These are phyloP conservation scores for Helianthus annuus DNA, from an alignment of 129 eudicot species.

Conservation along the genomic window HanXRQr2.0-SUNRISE NC_035447.2:16050177-16050676, in stretches of 20 bases:
- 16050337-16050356: conserved; percentile 31
- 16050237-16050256: conserved; percentile 18
- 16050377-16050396: conserved; percentile 27
- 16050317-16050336: conserved; percentile 14
- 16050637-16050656: conserved; percentile 44
- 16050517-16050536: neutral
- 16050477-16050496: neutral
- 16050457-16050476: neutral
- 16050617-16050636: conserved; percentile 20
- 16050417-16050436: conserved; percentile 1
- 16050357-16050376: conserved; percentile 20
- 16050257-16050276: conserved; percentile 20
- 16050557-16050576: neutral
- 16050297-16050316: conserved; percentile 2
- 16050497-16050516: neutral
- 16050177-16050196: neutral
- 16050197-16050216: conserved; percentile 27
- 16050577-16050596: neutral
- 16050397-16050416: neutral
- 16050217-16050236: conserved; percentile 16
- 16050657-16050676: conserved; percentile 32
- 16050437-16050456: neutral
- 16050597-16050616: conserved; percentile 18
- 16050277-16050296: conserved; percentile 20
- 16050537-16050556: neutral